These are phyloP conservation scores for Ophiostoma ulmi DNA, from an alignment of 2,329 filamentous ascomycete species.

Conservation along the genomic window DNA sequence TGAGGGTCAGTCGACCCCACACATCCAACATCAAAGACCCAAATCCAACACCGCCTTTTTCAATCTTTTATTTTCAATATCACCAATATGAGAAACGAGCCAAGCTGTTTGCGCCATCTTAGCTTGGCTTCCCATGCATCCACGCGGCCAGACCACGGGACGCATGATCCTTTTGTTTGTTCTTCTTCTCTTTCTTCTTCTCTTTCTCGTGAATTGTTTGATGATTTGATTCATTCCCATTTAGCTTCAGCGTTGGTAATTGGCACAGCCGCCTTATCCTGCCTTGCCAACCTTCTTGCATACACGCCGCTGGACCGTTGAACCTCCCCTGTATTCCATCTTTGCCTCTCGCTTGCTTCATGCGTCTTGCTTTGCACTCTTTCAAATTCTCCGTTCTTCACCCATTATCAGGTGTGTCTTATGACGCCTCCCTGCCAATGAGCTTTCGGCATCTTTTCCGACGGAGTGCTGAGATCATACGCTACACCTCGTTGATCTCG, in stretches of 20 bases:
- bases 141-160: slow-evolving; percentile 7
- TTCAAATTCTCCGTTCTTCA: background rate
- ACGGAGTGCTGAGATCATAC: slow-evolving; percentile 9
- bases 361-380: background rate
- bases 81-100: background rate
- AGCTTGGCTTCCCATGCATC: background rate
- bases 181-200: background rate
- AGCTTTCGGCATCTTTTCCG: background rate
- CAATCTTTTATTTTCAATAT: background rate
- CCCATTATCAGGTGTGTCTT: background rate
- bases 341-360: slow-evolving; percentile 6
- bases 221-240: too few relatives aligned
- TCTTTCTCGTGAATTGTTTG: background rate
- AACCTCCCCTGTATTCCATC: background rate
- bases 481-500: slow-evolving; percentile 8
- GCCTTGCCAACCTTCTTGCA: background rate
- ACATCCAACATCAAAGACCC: background rate
- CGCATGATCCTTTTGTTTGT: background rate
- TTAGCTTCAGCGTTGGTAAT: background rate
- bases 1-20: background rate
- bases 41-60: slow-evolving; percentile 6
- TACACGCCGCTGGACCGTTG: background rate
- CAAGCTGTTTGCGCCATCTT: slow-evolving; percentile 11
- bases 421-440: slow-evolving; percentile 9
- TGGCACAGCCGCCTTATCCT: background rate